Conservation (phyloP, 768 basidiomycete genomes). For the Mycena floridula region DNA sequence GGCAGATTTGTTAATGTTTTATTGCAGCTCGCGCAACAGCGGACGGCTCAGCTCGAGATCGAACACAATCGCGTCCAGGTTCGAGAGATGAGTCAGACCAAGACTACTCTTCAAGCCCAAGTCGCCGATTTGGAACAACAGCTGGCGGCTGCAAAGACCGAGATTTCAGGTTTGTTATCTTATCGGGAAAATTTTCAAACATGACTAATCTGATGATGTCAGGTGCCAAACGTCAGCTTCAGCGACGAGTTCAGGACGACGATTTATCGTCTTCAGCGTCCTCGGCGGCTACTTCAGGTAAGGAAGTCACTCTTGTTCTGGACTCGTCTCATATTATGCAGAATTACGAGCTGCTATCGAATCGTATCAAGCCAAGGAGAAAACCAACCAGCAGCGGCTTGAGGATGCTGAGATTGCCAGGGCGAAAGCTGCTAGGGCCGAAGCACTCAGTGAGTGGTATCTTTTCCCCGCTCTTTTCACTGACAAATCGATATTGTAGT, state of each 20-base stretch:
- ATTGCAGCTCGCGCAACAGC: slow-evolving; percentile 60
- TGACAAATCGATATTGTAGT: slow-evolving; percentile 31
- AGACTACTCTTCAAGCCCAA: slow-evolving; percentile 54
- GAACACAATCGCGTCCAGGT: slow-evolving; percentile 59
- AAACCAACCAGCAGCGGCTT: slow-evolving; percentile 49
- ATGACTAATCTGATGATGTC: too few relatives aligned
- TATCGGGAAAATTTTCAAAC: not conserved
- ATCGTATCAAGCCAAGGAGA: slow-evolving; percentile 58
- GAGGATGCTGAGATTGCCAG: slow-evolving; percentile 66
- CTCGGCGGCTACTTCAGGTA: slow-evolving; percentile 54
- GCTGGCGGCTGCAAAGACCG: slow-evolving; percentile 52
- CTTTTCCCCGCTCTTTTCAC: not conserved
- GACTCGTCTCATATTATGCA: slow-evolving; percentile 12
- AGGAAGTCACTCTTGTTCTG: not conserved
- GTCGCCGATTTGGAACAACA: slow-evolving; percentile 46
- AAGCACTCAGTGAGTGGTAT: slow-evolving; percentile 45
- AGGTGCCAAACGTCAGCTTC: slow-evolving; percentile 53
- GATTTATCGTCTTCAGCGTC: slow-evolving; percentile 55
- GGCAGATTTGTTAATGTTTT: slow-evolving; percentile 1
- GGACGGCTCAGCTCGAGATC: slow-evolving; percentile 55
- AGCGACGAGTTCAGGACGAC: slow-evolving; percentile 55
- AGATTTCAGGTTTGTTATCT: slow-evolving; percentile 45
- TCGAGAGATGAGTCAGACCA: slow-evolving; percentile 49
- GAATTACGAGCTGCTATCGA: slow-evolving; percentile 62
- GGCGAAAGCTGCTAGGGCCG: slow-evolving; percentile 58